A percentile compares a stretch with the other conserved stretches of the same genome.
These are phyloP conservation scores for Collybia mongolica DNA, from an alignment of 768 basidiomycete species.

Conservation along the genomic window DNA sequence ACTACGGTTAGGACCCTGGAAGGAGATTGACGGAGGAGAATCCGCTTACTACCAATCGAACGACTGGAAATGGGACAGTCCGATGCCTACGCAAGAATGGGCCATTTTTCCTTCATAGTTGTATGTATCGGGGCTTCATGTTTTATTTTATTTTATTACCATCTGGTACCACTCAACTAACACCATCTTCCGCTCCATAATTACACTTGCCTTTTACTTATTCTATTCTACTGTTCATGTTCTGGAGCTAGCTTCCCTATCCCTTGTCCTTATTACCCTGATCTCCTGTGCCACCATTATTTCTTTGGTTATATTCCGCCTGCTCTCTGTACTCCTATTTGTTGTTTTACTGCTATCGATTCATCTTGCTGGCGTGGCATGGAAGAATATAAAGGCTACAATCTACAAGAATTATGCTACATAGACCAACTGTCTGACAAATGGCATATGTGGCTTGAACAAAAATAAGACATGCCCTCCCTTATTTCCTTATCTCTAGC, in stretches of 20 bases:
- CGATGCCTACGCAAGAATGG: conserved; percentile 71
- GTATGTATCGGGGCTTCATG: conserved; percentile 29
- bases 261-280: conserved; percentile 19
- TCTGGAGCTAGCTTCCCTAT: conserved; percentile 31
- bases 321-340: conserved; percentile 55
- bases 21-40: conserved; percentile 77
- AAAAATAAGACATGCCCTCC: too few species aligned
- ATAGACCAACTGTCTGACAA: too few species aligned
- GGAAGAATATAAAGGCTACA: not conserved
- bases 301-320: conserved; percentile 38
- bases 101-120: conserved; percentile 62
- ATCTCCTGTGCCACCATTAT: conserved; percentile 24
- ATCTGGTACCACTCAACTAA: conserved; percentile 14
- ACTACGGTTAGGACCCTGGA: conserved; percentile 58
- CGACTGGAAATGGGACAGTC: conserved; percentile 74
- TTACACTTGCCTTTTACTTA: conserved; percentile 24
- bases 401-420: too few species aligned
- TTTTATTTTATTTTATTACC: conserved; percentile 22
- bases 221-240: conserved; percentile 33
- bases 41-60: conserved; percentile 60
- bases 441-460: too few species aligned
- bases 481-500: too few species aligned
- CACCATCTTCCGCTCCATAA: conserved; percentile 16
- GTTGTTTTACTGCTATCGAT: conserved; percentile 66
- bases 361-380: conserved; percentile 29